Conservation (phyloP, 106 monocot genomes). For the Platanthera guangdongensis region DNA sequence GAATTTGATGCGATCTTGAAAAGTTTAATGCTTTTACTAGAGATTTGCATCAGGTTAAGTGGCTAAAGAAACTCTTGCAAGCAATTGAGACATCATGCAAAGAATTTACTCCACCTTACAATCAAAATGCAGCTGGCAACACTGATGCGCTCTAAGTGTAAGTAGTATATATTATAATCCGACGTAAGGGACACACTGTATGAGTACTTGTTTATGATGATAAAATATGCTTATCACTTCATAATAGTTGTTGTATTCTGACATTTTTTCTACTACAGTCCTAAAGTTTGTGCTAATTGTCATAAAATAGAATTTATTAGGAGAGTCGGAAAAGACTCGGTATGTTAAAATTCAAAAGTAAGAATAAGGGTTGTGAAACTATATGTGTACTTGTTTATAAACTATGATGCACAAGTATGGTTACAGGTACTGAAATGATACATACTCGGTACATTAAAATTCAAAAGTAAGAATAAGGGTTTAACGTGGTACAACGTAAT, state of each 20-base stretch:
- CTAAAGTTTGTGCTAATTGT: background rate
- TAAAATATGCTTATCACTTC: background rate
- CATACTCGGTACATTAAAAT: no score
- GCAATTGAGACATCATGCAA: constrained; percentile 48
- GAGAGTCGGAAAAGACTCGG: no score
- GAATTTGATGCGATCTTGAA: constrained; percentile 44
- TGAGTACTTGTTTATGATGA: background rate
- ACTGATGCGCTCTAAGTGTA: constrained; percentile 24
- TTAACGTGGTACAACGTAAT: no score
- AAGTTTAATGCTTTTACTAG: constrained; percentile 71
- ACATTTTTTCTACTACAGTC: background rate
- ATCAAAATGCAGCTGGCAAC: constrained; percentile 13
- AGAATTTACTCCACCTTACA: constrained; percentile 9
- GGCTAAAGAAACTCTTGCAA: constrained; percentile 80
- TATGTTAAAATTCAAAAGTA: no score
- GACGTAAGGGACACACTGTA: background rate
- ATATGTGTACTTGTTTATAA: no score
- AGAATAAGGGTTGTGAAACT: no score
- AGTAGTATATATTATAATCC: constrained; percentile 11
- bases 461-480: no score
- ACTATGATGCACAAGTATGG: no score
- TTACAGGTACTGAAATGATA: no score
- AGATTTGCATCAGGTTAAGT: constrained; percentile 61
- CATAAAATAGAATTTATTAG: background rate
- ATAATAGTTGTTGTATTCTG: background rate